Base-by-base conservation (phyloP, 1,284 basidiomycete genomes). In the Athelia sp. region DNA sequence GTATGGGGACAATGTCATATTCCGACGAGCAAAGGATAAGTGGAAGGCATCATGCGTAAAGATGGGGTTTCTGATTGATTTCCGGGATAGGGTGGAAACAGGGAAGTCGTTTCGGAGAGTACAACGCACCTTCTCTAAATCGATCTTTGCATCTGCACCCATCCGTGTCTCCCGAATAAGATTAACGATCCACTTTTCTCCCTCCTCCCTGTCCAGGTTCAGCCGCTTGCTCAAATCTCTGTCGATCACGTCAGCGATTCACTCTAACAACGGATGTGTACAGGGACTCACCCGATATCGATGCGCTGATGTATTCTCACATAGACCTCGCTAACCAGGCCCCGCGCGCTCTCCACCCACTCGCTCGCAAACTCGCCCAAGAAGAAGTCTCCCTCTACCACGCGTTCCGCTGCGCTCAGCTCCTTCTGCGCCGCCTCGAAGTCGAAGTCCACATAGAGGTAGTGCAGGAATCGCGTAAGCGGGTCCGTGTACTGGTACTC, bases 181-280 rank as follows among this genome's bases (percentile, higher is more conserved):
- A 74, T 97, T 98, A 60, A 98, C 96, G 56, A 99, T 96, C 96
- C 96, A 99, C 67, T 97, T 97, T 67, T 98, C 96, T 50, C 96
- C 97, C 62, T 98, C 96, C 59, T 94, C 93, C 49, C 79, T 82
- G 21, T 89, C 87, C 49, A 98, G 79, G 69, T 98, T 98, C 31
- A 99, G 78, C 13, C 95, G 85, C 62, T 91, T 87, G 15, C 94
- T 96, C 24, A 99, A 80, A 63, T 98, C 93, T 54, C 90, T 93
- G 56, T 23, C 18, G 21, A 46, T 32, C 26, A 49, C 14, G 36
- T 23, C 32, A 46, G 46, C 26, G 36, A 22, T 24, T 17, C 38
- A 42, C n/a, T 29, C 49, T 35, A 52, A 22, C 23, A 29, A 23
- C n/a, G 29, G 2, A 19, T 4, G 8, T 42, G 18, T 22, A 35